Evolutionary conservation across 1,284 basidiomycete species (phyloP), one percentile per base, ranked within the genome.

Genomic region (Leccinum griseonigrum): DNA sequence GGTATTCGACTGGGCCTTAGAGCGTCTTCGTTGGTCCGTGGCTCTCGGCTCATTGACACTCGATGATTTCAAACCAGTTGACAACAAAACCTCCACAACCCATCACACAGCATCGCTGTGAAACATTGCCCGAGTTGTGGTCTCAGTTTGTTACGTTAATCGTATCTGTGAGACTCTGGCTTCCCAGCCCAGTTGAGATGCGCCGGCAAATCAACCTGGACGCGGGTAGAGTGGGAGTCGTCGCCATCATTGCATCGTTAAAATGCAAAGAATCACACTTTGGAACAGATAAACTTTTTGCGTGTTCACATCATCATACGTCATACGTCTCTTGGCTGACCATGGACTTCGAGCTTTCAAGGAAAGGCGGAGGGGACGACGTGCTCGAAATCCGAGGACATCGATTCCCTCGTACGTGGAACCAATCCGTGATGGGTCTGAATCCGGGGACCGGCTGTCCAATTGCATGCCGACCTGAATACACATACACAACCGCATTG

Each of bases 111-210:
- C 18, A 18, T 36, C 22, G 32, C 31, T 13, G 14, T 56, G 56
- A 60, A 60, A 60, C 31, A 28, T 16, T 56, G 11, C 11, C 53
- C 43, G n/a, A 28, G 55, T 46, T 3, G 32, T n/a, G 3, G 28
- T 50, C 48, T 43, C 36, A 13, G 13, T 51, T 5, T 4, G 18
- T 71, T 69, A 68, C 68, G 69, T 69, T 43, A 56, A 18, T 18
- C 46, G 22, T 48, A 13, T 34, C 22, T 31, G 54, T 46, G 56
- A 63, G 51, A 40, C 38, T 36, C 5, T 43, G 11, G 29, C 50
- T n/a, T 40, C 54, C 36, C 31, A 38, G 14, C 28, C 56, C 4
- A 36, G 54, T 54, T 57, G 34, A 58, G 46, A 67, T 57, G 57
- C 69, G 60, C 59, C 52, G 34, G 46, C 11, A 54, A 69, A 43